A percentile compares a stretch with the other conserved stretches of the same genome.
Evolutionary conservation across 495 filamentous ascomycete species (phyloP).

Genomic region (Hypomontagnella submonticulosa): DNA sequence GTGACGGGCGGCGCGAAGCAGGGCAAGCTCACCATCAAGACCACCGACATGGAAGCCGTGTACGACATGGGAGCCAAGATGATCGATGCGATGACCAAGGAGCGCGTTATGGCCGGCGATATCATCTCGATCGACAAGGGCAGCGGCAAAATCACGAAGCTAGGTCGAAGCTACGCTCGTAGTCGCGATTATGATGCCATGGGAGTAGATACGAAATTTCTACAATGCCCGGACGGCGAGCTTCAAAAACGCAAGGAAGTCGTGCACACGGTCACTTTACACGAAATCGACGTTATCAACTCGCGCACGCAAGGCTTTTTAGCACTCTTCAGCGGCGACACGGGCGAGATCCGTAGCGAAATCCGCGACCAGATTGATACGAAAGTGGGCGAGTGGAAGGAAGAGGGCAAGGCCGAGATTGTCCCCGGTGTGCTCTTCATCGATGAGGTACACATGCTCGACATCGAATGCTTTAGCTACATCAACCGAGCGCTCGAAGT

Average conservation of each 20-base stretch:
- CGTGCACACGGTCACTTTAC: slow-evolving; percentile 93
- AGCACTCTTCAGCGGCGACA: slow-evolving; percentile 96
- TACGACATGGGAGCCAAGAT: slow-evolving; percentile 99
- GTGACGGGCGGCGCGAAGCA: slow-evolving; percentile 97
- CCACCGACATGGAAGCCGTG: slow-evolving; percentile 99
- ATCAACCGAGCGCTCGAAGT: slow-evolving; percentile 96
- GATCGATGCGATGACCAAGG: slow-evolving; percentile 99
- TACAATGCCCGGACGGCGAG: slow-evolving; percentile 98
- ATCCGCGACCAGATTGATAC: slow-evolving; percentile 98
- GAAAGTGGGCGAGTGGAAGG: slow-evolving; percentile 98
- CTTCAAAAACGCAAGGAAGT: slow-evolving; percentile 97
- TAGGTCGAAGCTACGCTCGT: slow-evolving; percentile 91
- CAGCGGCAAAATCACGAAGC: slow-evolving; percentile 95
- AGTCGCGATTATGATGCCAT: slow-evolving; percentile 99
- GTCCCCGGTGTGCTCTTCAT: slow-evolving; percentile 98
- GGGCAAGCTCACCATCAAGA: slow-evolving; percentile 99
- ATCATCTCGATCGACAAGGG: slow-evolving; percentile 98
- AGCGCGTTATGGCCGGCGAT: slow-evolving; percentile 97
- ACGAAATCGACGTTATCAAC: slow-evolving; percentile 99
- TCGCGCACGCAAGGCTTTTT: slow-evolving; percentile 96
- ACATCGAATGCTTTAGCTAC: slow-evolving; percentile 98
- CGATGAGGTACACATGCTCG: slow-evolving; percentile 99
- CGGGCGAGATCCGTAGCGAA: slow-evolving; percentile 96
- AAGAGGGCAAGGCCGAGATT: slow-evolving; percentile 98
- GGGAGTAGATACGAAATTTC: slow-evolving; percentile 97